Percentiles rank a stretch among this genome's conserved stretches.
These are phyloP conservation scores for Asterochloris sp. DNA, from an alignment of 139 green algal species.

Conservation along the genomic window DNA sequence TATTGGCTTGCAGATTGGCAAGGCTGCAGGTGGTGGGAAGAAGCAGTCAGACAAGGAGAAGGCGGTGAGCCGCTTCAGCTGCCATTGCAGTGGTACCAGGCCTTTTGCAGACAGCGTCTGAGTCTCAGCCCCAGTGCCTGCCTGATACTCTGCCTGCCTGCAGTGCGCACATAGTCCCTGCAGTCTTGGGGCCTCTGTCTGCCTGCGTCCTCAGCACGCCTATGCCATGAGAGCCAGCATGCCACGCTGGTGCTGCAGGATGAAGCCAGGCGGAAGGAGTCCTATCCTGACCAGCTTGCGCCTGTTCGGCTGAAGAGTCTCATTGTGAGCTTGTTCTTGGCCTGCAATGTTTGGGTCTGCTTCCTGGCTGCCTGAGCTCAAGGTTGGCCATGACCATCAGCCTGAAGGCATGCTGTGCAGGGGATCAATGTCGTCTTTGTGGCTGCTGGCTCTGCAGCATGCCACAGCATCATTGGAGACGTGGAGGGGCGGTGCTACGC, in stretches of 20 bases:
- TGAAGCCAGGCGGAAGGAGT: conserved; percentile 44
- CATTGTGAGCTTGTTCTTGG: conserved; percentile 25
- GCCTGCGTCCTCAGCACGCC: neutral
- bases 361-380: neutral
- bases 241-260: conserved; percentile 23
- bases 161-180: neutral
- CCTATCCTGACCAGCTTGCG: conserved; percentile 73
- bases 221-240: no score
- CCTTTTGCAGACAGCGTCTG: neutral
- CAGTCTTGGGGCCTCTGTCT: no score
- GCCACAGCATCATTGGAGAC: conserved; percentile 71
- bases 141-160: neutral
- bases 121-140: neutral
- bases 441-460: conserved; percentile 61
- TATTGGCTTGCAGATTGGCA: conserved; percentile 15
- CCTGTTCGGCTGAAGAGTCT: conserved; percentile 69
- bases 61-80: conserved; percentile 9
- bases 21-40: conserved; percentile 27
- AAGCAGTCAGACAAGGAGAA: conserved; percentile 29
- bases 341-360: neutral
- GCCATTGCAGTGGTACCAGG: neutral
- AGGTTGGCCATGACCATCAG: neutral
- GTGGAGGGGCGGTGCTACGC: conserved; percentile 68
- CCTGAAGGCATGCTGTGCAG: conserved; percentile 29
- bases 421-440: conserved; percentile 74